Conservation (phyloP, 371 early-diverging fungal genomes). For the Mucor lusitanicus region DNA sequence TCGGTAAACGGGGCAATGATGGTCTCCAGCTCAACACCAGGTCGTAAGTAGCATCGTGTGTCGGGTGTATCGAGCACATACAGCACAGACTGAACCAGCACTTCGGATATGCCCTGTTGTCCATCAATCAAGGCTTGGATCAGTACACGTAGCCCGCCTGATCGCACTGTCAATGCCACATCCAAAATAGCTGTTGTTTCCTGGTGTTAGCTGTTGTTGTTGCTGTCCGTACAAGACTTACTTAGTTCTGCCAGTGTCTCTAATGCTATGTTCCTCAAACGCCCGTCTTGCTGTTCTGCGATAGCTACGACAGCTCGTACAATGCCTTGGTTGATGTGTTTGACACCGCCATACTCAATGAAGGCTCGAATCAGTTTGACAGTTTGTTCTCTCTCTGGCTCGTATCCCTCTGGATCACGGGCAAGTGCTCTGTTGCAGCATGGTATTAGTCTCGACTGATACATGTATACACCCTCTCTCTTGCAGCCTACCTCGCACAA, state of each 20-base stretch:
- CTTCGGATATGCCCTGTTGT: conserved; percentile 65
- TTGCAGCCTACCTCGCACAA: conserved; percentile 61
- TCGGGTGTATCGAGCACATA: conserved; percentile 74
- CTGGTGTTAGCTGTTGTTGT: not conserved
- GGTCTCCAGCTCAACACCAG: conserved; percentile 76
- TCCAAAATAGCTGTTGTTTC: conserved; percentile 47
- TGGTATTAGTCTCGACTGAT: not conserved
- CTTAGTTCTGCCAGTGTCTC: conserved; percentile 82
- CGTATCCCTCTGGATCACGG: conserved; percentile 62
- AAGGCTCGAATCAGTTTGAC: conserved; percentile 71
- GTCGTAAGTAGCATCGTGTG: conserved; percentile 68
- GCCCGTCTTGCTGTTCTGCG: conserved; percentile 80
- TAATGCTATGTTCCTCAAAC: conserved; percentile 69
- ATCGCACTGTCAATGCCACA: conserved; percentile 61
- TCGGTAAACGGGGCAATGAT: conserved; percentile 81
- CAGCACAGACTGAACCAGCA: conserved; percentile 66
- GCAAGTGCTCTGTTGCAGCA: conserved; percentile 52
- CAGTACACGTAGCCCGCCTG: conserved; percentile 74
- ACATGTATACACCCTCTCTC: too few species aligned
- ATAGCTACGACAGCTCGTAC: conserved; percentile 75
- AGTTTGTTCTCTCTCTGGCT: conserved; percentile 78
- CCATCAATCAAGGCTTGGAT: conserved; percentile 76
- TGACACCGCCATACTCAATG: conserved; percentile 67
- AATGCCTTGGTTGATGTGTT: conserved; percentile 64
- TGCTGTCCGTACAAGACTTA: conserved; percentile 24